Conservation (phyloP, 2,329 filamentous ascomycete species). For the Ophiocordyceps unilateralis region DNA sequence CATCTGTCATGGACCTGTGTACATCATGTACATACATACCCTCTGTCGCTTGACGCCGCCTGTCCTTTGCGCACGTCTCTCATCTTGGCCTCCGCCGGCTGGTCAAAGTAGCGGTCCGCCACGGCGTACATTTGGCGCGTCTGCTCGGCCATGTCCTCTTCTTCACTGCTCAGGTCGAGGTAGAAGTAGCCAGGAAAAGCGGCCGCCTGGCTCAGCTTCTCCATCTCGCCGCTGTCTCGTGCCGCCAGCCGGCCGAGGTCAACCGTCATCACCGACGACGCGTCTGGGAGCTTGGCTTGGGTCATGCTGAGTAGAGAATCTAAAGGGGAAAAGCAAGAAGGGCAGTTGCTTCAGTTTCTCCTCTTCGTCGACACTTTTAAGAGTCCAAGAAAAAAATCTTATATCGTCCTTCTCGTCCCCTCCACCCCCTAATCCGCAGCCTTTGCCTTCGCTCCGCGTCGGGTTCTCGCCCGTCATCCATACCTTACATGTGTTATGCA, state of each 20-base stretch:
- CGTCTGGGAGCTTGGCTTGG: not conserved
- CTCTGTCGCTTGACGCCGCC: not conserved
- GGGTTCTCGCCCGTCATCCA: not conserved
- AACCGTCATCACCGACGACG: not conserved
- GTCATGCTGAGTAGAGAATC: not conserved
- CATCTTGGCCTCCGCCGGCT: not conserved
- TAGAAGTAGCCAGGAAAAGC: not conserved
- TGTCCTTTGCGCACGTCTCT: not conserved
- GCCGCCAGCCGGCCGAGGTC: not conserved
- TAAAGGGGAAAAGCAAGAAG: not conserved
- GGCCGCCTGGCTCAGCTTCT: not conserved
- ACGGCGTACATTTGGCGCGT: not conserved
- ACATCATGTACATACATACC: not conserved
- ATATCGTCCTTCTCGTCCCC: too few species aligned
- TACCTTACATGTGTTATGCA: too few species aligned
- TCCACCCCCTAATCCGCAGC: too few species aligned
- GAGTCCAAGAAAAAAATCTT: too few species aligned
- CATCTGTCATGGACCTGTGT: not conserved
- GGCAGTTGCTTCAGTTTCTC: too few species aligned
- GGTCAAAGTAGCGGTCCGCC: not conserved
- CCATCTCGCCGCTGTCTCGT: not conserved
- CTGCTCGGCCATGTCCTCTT: not conserved
- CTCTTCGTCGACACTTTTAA: too few species aligned
- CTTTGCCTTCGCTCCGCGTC: too few species aligned
- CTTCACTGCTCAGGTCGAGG: not conserved